A percentile compares a stretch with the other conserved stretches of the same genome.
Conservation (phyloP, 805 yeast genomes). For the Candida ipomoeae region DNA sequence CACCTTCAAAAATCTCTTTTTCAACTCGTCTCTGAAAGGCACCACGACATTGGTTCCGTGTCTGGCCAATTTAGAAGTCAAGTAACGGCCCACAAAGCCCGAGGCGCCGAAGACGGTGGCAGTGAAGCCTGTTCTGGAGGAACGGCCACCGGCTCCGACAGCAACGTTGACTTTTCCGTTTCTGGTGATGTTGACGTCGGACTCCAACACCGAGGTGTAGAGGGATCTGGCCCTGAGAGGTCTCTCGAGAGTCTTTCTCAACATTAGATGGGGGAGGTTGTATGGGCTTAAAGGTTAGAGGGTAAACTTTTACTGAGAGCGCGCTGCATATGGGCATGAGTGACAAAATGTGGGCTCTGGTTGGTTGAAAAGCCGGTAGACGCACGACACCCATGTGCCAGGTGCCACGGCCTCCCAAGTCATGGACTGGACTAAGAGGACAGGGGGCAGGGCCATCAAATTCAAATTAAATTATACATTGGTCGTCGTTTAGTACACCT, state of each 20-base stretch:
- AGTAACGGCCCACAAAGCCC: conserved; percentile 73
- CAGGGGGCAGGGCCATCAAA: not conserved
- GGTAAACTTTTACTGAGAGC: conserved; percentile 3
- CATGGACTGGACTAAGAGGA: too few relatives aligned
- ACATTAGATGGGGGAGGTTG: conserved; percentile 16
- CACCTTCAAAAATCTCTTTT: conserved; percentile 73
- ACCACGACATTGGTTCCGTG: conserved; percentile 76
- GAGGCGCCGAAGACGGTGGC: conserved; percentile 85
- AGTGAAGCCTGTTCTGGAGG: conserved; percentile 82
- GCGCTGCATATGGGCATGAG: conserved; percentile 9
- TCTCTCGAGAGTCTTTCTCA: conserved; percentile 21
- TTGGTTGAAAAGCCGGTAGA: conserved; percentile 13
- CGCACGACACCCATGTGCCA: conserved; percentile 4
- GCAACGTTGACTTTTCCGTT: conserved; percentile 69
- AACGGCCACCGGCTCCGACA: conserved; percentile 76
- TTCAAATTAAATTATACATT: conserved; percentile 1
- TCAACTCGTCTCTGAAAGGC: conserved; percentile 79
- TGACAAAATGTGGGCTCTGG: conserved; percentile 20
- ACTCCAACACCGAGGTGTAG: conserved; percentile 40
- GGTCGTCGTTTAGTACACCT: conserved; percentile 1
- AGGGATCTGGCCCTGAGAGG: conserved; percentile 27
- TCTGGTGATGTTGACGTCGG: conserved; percentile 69
- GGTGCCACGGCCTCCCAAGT: too few relatives aligned
- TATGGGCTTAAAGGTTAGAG: conserved; percentile 1
- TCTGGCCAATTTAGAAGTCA: conserved; percentile 68